These are phyloP conservation scores for Phytopythium chamaehyphon DNA, from an alignment of 352 stramenopile genomes.

Conservation along the genomic window DNA sequence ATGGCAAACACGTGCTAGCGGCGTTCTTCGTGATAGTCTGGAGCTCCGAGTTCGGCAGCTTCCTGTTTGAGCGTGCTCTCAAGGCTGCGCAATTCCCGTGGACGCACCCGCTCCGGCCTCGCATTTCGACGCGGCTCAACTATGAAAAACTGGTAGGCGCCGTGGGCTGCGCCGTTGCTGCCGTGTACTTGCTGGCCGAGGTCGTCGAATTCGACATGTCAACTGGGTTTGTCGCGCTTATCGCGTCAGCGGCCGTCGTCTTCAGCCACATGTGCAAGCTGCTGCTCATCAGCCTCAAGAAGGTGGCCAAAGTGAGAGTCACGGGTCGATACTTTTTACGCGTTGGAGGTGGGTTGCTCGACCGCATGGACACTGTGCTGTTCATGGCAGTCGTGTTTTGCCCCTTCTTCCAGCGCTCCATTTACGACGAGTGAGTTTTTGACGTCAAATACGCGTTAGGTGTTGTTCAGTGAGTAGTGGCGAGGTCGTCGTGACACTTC, in stretches of 20 bases:
- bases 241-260: slow-evolving; percentile 28
- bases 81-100: slow-evolving; percentile 47
- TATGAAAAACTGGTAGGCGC: slow-evolving; percentile 53
- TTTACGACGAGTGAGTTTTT: slow-evolving; percentile 22
- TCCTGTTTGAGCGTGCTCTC: slow-evolving; percentile 40
- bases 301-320: slow-evolving; percentile 39
- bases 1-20: slow-evolving; percentile 26
- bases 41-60: slow-evolving; percentile 50
- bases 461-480: too few species aligned
- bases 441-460: too few species aligned
- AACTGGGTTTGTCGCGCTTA: slow-evolving; percentile 20
- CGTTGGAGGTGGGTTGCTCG: slow-evolving; percentile 48
- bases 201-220: slow-evolving; percentile 39
- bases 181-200: slow-evolving; percentile 21
- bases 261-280: slow-evolving; percentile 53
- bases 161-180: slow-evolving; percentile 28
- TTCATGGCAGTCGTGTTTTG: slow-evolving; percentile 55
- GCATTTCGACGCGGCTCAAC: slow-evolving; percentile 54
- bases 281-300: slow-evolving; percentile 59
- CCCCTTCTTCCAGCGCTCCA: slow-evolving; percentile 35
- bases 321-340: slow-evolving; percentile 39
- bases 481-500: too few species aligned
- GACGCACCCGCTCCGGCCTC: slow-evolving; percentile 43
- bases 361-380: slow-evolving; percentile 54
- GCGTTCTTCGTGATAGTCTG: slow-evolving; percentile 54